A percentile compares a stretch with the other conserved stretches of the same genome.
Evolutionary conservation across 768 basidiomycete genomes (phyloP).

Genomic region (Melanogaster broomeanus): DNA sequence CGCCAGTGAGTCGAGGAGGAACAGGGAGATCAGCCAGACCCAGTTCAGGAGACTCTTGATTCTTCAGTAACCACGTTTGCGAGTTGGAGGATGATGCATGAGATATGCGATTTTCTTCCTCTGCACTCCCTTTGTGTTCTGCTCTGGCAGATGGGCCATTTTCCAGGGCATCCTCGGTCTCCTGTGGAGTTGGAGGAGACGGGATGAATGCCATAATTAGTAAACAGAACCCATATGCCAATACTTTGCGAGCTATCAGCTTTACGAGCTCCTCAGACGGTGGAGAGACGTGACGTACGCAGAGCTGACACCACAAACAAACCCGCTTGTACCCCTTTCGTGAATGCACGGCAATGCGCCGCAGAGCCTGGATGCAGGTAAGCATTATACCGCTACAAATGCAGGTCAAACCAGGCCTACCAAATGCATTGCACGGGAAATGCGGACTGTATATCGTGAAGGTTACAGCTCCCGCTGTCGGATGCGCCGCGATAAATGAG

Average conservation of each 20-base stretch:
- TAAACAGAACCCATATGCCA: conserved; percentile 2
- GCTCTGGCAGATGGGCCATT: background rate
- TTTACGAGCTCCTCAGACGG: background rate
- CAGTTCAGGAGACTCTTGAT: conserved; percentile 10
- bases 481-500: background rate
- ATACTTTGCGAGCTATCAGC: conserved; percentile 1
- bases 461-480: conserved; percentile 27
- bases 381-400: background rate
- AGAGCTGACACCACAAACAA: conserved; percentile 36
- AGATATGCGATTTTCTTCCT: conserved; percentile 3
- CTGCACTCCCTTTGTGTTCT: background rate
- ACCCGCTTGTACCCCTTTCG: conserved; percentile 29
- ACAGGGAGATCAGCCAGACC: background rate
- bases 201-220: conserved; percentile 3
- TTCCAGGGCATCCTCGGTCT: conserved; percentile 21
- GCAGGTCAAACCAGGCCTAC: conserved; percentile 14
- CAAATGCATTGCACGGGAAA: conserved; percentile 38
- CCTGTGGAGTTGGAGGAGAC: conserved; percentile 9
- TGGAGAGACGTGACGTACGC: conserved; percentile 29
- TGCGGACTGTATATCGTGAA: conserved; percentile 32
- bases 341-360: conserved; percentile 32
- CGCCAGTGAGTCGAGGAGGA: background rate
- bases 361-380: conserved; percentile 21
- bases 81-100: conserved; percentile 4
- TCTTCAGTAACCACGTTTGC: conserved; percentile 7